Evolutionary conservation across 2,329 filamentous ascomycete genomes (phyloP).

Genomic region (Fusarium papillatum): DNA sequence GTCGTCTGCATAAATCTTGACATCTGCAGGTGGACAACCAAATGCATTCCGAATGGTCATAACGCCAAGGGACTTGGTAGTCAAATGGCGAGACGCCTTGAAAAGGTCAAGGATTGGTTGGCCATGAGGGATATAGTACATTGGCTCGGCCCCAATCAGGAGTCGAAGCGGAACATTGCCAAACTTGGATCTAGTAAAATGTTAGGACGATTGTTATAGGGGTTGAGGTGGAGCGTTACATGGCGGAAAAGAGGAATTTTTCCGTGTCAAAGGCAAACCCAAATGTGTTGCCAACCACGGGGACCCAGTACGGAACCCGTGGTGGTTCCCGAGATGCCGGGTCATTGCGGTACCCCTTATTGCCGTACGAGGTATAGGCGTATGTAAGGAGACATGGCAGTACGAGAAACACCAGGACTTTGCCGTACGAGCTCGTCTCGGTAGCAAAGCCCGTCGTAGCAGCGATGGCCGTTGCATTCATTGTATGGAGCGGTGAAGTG

Average conservation of each 20-base stretch:
- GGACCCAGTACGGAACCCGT: conserved; percentile 33
- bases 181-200: conserved; percentile 25
- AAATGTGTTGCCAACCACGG: conserved; percentile 25
- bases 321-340: conserved; percentile 13
- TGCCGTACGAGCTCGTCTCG: not conserved
- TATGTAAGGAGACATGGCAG: conserved; percentile 25
- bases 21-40: conserved; percentile 20
- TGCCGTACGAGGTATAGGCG: conserved; percentile 8
- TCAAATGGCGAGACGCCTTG: conserved; percentile 27
- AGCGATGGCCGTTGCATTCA: conserved; percentile 7
- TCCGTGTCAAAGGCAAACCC: conserved; percentile 33
- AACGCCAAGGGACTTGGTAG: conserved; percentile 26
- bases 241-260: conserved; percentile 19
- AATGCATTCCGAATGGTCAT: conserved; percentile 35
- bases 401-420: not conserved
- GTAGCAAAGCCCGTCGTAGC: not conserved
- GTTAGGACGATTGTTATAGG: not conserved
- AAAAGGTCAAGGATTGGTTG: conserved; percentile 25
- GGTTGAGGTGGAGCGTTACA: not conserved
- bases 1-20: conserved; percentile 16
- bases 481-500: conserved; percentile 4
- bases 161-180: conserved; percentile 32
- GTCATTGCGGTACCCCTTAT: conserved; percentile 10
- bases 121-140: conserved; percentile 38
- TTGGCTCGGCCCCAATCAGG: conserved; percentile 26